Base-by-base conservation (phyloP, 331 rosid genomes). In the Quercus lobata region DNA sequence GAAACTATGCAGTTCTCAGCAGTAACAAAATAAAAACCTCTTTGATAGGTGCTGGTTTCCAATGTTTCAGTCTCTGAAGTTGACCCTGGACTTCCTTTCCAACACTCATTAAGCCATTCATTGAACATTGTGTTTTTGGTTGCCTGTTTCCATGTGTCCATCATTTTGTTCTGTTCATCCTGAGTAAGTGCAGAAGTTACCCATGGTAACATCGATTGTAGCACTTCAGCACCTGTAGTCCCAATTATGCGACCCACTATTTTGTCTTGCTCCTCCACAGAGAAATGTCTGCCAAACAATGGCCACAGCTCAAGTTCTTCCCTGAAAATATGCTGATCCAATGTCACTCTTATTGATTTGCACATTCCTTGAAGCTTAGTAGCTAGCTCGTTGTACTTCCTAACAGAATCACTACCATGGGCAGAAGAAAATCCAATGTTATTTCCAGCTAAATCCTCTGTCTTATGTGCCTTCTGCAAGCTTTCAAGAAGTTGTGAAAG, bases 311-410 rank as follows among this genome's bases (percentile, higher is more conserved):
- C 99, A 7, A 86, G 93, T 85, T 96, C 99, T 87, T 96, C 99
- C 89, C 99, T 87, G 81, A 86, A 96, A 85, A 96, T 93, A 87
- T 96, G 99, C 79, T 96, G 97, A 89, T 96, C 99, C 55, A 96
- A 84, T 29, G 99, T 87, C 76, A 96, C 97, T 78, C 96, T 86
- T 72, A 96, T 61, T 76, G 99, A 96, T 86, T 96, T 96, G 88
- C 97, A 93, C 98, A 96, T 96, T 82, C 99, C 99, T 88, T 96
- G 99, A 84, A 96, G 97, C 94, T 92, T 92, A 71, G 98, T 96
- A 62, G 97, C 92, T 71, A 96, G 91, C 86, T 96, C 92, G 19
- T 88, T 87, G 85, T 92, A 92, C 85, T 92, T 93, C 83, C 89
- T 88, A 73, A 81, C 62, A 86, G 72, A 71, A 77, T 91, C 91